Base-by-base conservation (phyloP, 768 basidiomycete species). In the Boletus reticuloceps region DNA sequence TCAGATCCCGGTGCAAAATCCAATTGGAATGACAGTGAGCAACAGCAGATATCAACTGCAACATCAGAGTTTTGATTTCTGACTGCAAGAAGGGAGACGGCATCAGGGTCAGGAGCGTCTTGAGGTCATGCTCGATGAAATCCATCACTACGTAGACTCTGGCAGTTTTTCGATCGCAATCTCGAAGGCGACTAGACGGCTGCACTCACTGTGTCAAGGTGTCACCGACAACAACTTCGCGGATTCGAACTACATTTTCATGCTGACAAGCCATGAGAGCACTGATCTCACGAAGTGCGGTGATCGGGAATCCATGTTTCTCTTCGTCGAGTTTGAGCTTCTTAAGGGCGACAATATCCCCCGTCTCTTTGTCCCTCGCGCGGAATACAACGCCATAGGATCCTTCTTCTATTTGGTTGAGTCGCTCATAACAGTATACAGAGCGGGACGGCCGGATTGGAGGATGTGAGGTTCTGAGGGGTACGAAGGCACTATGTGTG, bases 71-170 rank as follows among this genome's bases (percentile, higher is more conserved):
- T 78, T 99, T 99, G 77, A 98, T 91, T 74, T 99, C 97, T 40
- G 94, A 96, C 73, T 96, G 94, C 39, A 98, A 77, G 77, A 99
- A 99, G 3, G 97, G 95, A 32, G 89, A 83, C 2, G 95, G 94
- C 97, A 98, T 98, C 58, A 92, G 76, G 25, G 89, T 91, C 54
- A 99, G 81, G 49, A 99, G 82, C 7, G 95, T 89, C 74, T 99
- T 99, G 70, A 99, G 87, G 71, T 99, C 97, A 72, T 99, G 97
- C 72, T 99, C 97, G 69, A 99, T 96, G 68, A 99, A 99, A 71
- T 97, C 94, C 95, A 97, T 97, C 36, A 98, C 97, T 60, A 99
- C 95, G 72, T 95, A 99, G 42, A 98, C 93, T 77, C 97, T 98
- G 68, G 44, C 41, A 62, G 58, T 59, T 38, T 54, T 52, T 54